Conservation (phyloP, 2,329 filamentous ascomycete genomes). For the Botrytis galanthina region DNA sequence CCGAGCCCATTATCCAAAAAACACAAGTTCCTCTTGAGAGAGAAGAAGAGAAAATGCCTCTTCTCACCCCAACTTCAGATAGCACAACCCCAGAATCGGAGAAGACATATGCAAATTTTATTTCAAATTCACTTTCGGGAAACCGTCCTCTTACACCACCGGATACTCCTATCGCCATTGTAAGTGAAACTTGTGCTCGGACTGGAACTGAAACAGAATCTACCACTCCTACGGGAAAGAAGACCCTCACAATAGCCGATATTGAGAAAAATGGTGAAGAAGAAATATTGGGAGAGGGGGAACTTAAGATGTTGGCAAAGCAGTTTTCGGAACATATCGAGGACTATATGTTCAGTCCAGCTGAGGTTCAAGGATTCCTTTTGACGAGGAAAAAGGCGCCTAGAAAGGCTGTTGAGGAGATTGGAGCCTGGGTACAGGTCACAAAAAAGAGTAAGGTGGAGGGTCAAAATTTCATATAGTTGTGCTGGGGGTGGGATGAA, state of each 20-base stretch:
- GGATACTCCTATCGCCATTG: slow-evolving; percentile 22
- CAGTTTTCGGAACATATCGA: slow-evolving; percentile 55
- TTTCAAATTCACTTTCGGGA: not conserved
- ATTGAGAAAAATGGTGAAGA: not conserved
- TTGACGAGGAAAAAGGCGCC: slow-evolving; percentile 61
- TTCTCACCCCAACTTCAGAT: not conserved
- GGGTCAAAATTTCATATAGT: not conserved
- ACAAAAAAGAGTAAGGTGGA: slow-evolving; percentile 38
- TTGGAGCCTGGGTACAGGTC: slow-evolving; percentile 52
- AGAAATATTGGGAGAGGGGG: slow-evolving; percentile 25
- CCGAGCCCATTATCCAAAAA: not conserved
- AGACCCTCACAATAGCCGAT: not conserved
- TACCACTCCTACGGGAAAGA: not conserved
- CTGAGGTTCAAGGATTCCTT: slow-evolving; percentile 64
- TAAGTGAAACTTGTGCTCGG: not conserved
- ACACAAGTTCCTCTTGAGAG: slow-evolving; percentile 6
- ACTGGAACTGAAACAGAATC: not conserved
- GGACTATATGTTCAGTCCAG: slow-evolving; percentile 53
- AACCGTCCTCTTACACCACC: slow-evolving; percentile 25
- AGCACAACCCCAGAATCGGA: not conserved
- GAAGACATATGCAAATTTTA: not conserved
- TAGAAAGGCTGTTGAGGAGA: slow-evolving; percentile 52
- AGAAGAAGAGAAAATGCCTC: slow-evolving; percentile 5
- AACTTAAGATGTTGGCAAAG: slow-evolving; percentile 39
- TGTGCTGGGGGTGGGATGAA: too few relatives aligned